phyloP scores from a whole-genome alignment of 805 yeast species.

The Lachancea thermotolerans region DNA sequence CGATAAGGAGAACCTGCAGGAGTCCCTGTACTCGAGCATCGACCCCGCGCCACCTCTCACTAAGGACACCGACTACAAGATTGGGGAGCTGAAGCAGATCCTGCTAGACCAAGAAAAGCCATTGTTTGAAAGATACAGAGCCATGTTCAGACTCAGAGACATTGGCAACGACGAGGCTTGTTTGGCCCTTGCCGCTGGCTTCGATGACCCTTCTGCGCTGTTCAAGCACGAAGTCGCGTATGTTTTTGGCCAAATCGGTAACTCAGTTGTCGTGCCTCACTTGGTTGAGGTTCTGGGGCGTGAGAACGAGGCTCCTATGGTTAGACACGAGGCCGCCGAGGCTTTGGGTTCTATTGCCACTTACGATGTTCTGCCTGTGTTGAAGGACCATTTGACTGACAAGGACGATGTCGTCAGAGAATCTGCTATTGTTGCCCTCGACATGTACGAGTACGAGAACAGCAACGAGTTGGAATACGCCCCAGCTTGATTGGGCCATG shows the following conservation, averaged over 20 bases:
- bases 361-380: slow-evolving; percentile 86
- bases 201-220: slow-evolving; percentile 83
- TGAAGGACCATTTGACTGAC: slow-evolving; percentile 72
- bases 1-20: slow-evolving; percentile 62
- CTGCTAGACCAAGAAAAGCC: slow-evolving; percentile 74
- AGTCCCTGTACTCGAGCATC: slow-evolving; percentile 74
- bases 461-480: slow-evolving; percentile 74
- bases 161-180: slow-evolving; percentile 91
- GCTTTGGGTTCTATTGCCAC: slow-evolving; percentile 97
- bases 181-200: slow-evolving; percentile 84
- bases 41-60: slow-evolving; percentile 99
- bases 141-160: slow-evolving; percentile 96
- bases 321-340: slow-evolving; percentile 99
- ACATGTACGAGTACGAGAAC: slow-evolving; percentile 95
- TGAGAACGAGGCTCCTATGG: slow-evolving; percentile 90
- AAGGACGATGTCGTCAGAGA: slow-evolving; percentile 88
- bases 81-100: slow-evolving; percentile 57
- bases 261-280: slow-evolving; percentile 86
- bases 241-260: slow-evolving; percentile 94
- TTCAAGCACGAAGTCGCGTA: slow-evolving; percentile 98
- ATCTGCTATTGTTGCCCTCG: slow-evolving; percentile 94
- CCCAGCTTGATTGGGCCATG: slow-evolving; percentile 15
- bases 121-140: slow-evolving; percentile 90
- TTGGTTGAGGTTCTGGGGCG: slow-evolving; percentile 75
- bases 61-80: slow-evolving; percentile 48